Percentiles rank a stretch among this genome's conserved stretches.
phyloP scores from a whole-genome alignment of 164 flowering plant genomes.

The Stephania japonica region DNA sequence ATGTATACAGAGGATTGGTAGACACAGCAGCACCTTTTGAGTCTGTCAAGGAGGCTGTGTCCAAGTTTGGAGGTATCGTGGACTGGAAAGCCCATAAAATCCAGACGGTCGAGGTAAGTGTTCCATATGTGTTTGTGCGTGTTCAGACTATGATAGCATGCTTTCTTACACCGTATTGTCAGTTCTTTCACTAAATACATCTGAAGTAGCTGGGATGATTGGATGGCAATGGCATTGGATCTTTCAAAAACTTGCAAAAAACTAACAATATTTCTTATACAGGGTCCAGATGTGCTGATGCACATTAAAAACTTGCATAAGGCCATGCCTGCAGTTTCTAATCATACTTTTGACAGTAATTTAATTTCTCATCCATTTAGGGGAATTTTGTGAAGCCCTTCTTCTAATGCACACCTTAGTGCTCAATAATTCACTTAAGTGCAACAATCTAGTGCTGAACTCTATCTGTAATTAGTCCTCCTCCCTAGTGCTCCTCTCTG shows the following conservation, averaged over 20 bases:
- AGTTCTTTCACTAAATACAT: background rate
- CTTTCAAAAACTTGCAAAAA: background rate
- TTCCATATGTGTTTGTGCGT: background rate
- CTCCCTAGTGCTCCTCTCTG: no score
- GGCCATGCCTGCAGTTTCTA: no score
- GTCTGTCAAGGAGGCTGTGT: slow-evolving; percentile 86
- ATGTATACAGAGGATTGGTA: slow-evolving; percentile 36
- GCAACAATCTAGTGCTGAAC: no score
- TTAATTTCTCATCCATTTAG: no score
- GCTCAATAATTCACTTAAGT: no score
- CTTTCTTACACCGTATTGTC: background rate
- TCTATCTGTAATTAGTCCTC: no score
- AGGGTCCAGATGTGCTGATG: no score
- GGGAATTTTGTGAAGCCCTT: no score
- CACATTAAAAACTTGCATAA: no score
- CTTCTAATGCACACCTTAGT: no score
- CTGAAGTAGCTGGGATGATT: background rate
- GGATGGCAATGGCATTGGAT: background rate
- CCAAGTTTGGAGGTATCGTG: slow-evolving; percentile 87
- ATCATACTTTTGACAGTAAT: no score
- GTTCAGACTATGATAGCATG: background rate
- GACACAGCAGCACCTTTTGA: slow-evolving; percentile 92
- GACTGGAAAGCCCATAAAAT: slow-evolving; percentile 92
- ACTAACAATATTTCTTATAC: no score
- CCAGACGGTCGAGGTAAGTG: slow-evolving; percentile 66